Evolutionary conservation across 2,329 filamentous ascomycete genomes (phyloP).

Genomic region (Cercospora janseana): DNA sequence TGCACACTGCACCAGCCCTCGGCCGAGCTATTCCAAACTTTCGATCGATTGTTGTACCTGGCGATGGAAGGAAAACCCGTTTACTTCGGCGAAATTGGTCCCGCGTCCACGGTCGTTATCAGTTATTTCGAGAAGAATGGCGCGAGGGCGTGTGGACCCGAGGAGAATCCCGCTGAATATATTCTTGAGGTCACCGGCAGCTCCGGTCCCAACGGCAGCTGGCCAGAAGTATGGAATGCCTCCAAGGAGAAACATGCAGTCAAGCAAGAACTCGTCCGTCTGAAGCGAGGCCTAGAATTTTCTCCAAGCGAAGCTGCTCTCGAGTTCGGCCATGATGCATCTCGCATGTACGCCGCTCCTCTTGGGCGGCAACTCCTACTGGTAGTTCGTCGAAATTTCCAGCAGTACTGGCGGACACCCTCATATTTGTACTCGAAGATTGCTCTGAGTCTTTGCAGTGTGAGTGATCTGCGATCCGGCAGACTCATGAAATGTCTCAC

Average conservation of each 20-base stretch:
- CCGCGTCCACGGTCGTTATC: conserved; percentile 42
- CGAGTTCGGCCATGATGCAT: conserved; percentile 41
- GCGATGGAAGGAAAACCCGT: conserved; percentile 46
- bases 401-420: conserved; percentile 48
- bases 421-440: conserved; percentile 59
- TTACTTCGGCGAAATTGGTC: conserved; percentile 50
- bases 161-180: conserved; percentile 72
- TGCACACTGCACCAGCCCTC: conserved; percentile 50
- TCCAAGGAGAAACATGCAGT: conserved; percentile 36
- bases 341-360: conserved; percentile 40
- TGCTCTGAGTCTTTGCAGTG: conserved; percentile 42
- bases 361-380: conserved; percentile 38
- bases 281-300: conserved; percentile 40
- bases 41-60: conserved; percentile 47
- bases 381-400: conserved; percentile 45
- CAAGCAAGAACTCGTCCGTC: conserved; percentile 41
- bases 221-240: conserved; percentile 43
- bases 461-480: background rate
- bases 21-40: conserved; percentile 47
- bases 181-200: conserved; percentile 57
- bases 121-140: conserved; percentile 63
- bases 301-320: conserved; percentile 33
- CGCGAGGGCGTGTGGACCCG: conserved; percentile 54
- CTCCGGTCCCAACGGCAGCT: conserved; percentile 38
- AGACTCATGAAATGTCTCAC: background rate